These are phyloP conservation scores for Pythium dissotocum DNA, from an alignment of 352 stramenopile species.

Conservation along the genomic window DNA sequence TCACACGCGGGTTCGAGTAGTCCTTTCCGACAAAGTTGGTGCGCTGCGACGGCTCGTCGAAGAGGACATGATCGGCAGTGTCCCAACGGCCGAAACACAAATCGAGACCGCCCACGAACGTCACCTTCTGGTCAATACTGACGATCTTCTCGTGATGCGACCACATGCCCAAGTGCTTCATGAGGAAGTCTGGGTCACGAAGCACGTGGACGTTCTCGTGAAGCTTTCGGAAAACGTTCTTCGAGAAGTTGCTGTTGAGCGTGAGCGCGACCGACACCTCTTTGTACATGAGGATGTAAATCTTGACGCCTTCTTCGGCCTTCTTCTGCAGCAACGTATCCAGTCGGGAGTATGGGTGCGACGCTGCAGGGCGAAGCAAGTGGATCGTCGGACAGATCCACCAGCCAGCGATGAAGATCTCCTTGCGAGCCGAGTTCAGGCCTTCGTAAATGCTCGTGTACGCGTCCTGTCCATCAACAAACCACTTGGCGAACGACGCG, in stretches of 20 bases:
- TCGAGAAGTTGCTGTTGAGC: constrained; percentile 83
- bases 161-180: constrained; percentile 87
- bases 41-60: constrained; percentile 51
- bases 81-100: constrained; percentile 90
- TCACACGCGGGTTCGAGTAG: constrained; percentile 83
- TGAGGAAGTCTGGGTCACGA: constrained; percentile 87
- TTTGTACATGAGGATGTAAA: constrained; percentile 93
- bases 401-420: constrained; percentile 92
- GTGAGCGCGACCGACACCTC: constrained; percentile 83
- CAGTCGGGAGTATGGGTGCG: constrained; percentile 63
- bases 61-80: constrained; percentile 60
- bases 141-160: constrained; percentile 94
- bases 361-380: constrained; percentile 60
- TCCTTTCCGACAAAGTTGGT: constrained; percentile 82
- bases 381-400: constrained; percentile 89
- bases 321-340: constrained; percentile 71
- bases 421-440: constrained; percentile 61
- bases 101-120: constrained; percentile 90
- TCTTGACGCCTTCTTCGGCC: constrained; percentile 76
- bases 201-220: constrained; percentile 87
- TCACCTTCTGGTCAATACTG: constrained; percentile 86
- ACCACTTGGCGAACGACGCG: constrained; percentile 74
- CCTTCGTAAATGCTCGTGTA: constrained; percentile 77
- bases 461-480: constrained; percentile 75
- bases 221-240: constrained; percentile 61